Percentiles rank a stretch among this genome's conserved stretches.
phyloP scores from a whole-genome alignment of 768 basidiomycete species.

The Leucocoprinus birnbaumii region DNA sequence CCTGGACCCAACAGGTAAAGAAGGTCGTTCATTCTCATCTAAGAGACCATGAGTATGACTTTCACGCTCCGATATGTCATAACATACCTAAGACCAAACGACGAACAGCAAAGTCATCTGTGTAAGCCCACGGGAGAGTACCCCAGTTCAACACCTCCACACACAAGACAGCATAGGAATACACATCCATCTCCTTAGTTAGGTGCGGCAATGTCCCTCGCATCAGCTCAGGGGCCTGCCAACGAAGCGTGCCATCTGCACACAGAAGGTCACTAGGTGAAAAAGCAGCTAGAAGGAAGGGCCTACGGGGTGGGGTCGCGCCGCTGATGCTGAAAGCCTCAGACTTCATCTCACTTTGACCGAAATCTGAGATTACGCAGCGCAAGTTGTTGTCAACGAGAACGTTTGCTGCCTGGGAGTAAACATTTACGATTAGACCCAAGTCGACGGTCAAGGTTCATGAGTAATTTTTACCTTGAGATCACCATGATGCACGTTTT shows the following conservation, averaged over 20 bases:
- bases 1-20: conserved; percentile 36
- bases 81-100: conserved; percentile 50
- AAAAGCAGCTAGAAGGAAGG: neutral
- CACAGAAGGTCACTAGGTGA: neutral
- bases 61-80: too few species aligned
- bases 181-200: conserved; percentile 62
- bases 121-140: conserved; percentile 52
- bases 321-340: conserved; percentile 66
- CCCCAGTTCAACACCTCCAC: conserved; percentile 64
- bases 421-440: neutral
- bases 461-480: conserved; percentile 53
- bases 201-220: conserved; percentile 39
- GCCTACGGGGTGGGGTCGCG: conserved; percentile 42
- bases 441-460: neutral
- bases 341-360: conserved; percentile 75
- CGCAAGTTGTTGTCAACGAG: conserved; percentile 64
- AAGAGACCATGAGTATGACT: conserved; percentile 4
- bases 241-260: conserved; percentile 62
- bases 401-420: conserved; percentile 74
- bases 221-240: conserved; percentile 72
- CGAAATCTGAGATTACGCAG: conserved; percentile 82
- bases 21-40: conserved; percentile 53
- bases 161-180: conserved; percentile 65
- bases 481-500: conserved; percentile 75
- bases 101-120: conserved; percentile 49